Percentiles rank a stretch among this genome's conserved stretches.
Evolutionary conservation across 2,329 filamentous ascomycete species (phyloP).

Genomic region (Amylocarpus encephaloides): DNA sequence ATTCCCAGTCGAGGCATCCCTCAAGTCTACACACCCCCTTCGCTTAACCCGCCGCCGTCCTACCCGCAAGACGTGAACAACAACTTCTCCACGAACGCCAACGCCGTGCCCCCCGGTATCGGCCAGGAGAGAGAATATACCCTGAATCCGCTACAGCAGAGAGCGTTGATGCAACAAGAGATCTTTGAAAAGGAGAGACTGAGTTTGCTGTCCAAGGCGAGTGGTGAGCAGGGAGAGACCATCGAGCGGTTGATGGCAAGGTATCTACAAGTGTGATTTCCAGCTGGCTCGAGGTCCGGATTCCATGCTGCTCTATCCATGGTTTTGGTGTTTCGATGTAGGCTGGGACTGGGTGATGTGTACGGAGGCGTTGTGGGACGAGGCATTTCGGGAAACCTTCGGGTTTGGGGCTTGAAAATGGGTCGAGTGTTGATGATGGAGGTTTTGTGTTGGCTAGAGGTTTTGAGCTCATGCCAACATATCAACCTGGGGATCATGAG

Average conservation of each 20-base stretch:
- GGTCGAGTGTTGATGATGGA: too few relatives aligned
- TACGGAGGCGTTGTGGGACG: too few relatives aligned
- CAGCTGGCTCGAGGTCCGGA: neutral
- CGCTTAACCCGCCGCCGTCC: constrained; percentile 35
- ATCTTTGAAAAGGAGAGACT: constrained; percentile 39
- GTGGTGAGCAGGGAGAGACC: constrained; percentile 20
- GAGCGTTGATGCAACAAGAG: constrained; percentile 42
- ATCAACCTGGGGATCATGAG: too few relatives aligned
- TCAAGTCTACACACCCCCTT: constrained; percentile 8
- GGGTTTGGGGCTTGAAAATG: too few relatives aligned
- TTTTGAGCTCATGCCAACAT: too few relatives aligned
- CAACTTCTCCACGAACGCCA: constrained; percentile 37
- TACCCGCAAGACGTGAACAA: constrained; percentile 33
- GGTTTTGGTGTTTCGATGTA: too few relatives aligned
- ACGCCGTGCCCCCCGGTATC: constrained; percentile 28
- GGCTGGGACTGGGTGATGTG: too few relatives aligned
- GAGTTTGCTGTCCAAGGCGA: constrained; percentile 29
- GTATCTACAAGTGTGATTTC: constrained; percentile 23
- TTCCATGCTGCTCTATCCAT: too few relatives aligned
- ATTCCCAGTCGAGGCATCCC: constrained; percentile 10
- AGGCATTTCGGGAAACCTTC: too few relatives aligned
- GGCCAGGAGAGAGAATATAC: constrained; percentile 13
- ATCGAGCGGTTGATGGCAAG: constrained; percentile 23
- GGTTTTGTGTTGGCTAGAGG: too few relatives aligned
- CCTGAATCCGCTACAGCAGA: constrained; percentile 42